Percentiles rank a stretch among this genome's conserved stretches.
phyloP scores from a whole-genome alignment of 441 rosid species.

The Adansonia madagascariensis region DNA sequence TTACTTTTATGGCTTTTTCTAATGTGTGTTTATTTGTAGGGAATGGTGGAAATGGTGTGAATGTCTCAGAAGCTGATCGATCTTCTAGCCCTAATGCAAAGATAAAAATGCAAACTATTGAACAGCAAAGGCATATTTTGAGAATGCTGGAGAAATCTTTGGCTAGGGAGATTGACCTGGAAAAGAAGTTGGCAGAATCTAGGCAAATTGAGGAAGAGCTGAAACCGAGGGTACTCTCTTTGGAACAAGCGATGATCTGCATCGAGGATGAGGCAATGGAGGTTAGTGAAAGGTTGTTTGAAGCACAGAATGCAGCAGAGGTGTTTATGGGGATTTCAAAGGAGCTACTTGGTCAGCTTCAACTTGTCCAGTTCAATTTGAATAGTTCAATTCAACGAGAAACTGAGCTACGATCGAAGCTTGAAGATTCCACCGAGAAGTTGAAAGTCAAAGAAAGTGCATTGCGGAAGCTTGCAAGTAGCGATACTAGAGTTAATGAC shows the following conservation, averaged over 20 bases:
- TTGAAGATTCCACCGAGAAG: constrained; percentile 45
- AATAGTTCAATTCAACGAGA: constrained; percentile 64
- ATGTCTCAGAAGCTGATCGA: constrained; percentile 43
- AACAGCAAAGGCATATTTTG: constrained; percentile 73
- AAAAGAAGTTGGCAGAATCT: constrained; percentile 74
- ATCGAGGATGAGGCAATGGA: constrained; percentile 69
- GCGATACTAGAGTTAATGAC: constrained; percentile 47
- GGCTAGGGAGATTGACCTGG: constrained; percentile 90
- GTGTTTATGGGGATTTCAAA: constrained; percentile 66
- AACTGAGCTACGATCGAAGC: constrained; percentile 56
- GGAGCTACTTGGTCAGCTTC: constrained; percentile 67
- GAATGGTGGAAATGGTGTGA: constrained; percentile 38
- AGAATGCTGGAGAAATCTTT: constrained; percentile 92
- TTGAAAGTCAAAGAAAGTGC: constrained; percentile 60
- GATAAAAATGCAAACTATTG: constrained; percentile 74
- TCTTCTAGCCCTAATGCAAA: constrained; percentile 43
- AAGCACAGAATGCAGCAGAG: constrained; percentile 73
- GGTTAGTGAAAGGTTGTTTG: constrained; percentile 58
- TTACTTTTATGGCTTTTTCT: constrained; percentile 20
- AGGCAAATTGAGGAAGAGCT: constrained; percentile 62
- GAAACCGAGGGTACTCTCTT: constrained; percentile 50
- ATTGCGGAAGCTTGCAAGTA: constrained; percentile 55
- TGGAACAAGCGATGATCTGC: constrained; percentile 57
- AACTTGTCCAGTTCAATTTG: constrained; percentile 66
- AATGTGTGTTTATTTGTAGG: constrained; percentile 48